Conservation (phyloP, 495 filamentous ascomycete genomes). For the Geopyxis carbonaria region DNA sequence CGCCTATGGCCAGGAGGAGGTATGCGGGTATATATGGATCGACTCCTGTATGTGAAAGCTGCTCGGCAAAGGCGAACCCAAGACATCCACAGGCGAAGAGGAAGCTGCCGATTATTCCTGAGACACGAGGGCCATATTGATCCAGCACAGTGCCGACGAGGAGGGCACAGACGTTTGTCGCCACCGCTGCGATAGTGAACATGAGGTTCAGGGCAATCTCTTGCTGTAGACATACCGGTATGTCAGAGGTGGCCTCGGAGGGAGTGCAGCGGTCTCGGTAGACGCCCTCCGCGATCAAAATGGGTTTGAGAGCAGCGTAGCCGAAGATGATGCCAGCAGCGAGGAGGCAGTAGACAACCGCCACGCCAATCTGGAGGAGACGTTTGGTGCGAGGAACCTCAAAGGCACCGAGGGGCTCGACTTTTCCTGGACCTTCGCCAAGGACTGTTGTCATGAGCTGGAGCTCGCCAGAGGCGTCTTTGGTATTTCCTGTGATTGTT, state of each 20-base stretch:
- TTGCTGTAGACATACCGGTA: conserved; percentile 51
- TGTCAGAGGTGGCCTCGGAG: conserved; percentile 41
- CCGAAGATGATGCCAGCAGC: conserved; percentile 68
- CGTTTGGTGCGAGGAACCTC: conserved; percentile 48
- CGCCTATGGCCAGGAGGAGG: conserved; percentile 64
- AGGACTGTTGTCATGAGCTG: conserved; percentile 7
- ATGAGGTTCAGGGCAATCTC: conserved; percentile 79
- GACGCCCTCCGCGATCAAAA: conserved; percentile 58
- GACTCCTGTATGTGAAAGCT: too few species aligned
- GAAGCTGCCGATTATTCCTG: conserved; percentile 53
- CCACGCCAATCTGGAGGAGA: conserved; percentile 44
- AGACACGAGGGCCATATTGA: conserved; percentile 59
- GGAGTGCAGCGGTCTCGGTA: conserved; percentile 47
- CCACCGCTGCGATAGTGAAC: conserved; percentile 86
- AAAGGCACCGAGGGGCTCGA: conserved; percentile 46
- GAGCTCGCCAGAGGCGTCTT: not conserved
- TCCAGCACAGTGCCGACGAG: conserved; percentile 78
- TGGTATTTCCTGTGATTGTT: not conserved
- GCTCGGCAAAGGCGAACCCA: conserved; percentile 54
- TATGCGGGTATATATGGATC: conserved; percentile 33
- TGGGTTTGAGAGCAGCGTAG: conserved; percentile 70
- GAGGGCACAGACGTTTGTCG: conserved; percentile 53
- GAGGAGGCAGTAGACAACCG: conserved; percentile 67
- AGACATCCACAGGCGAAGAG: conserved; percentile 52
- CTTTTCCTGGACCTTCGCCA: conserved; percentile 12